A percentile compares a stretch with the other conserved stretches of the same genome.
phyloP scores from a whole-genome alignment of 768 basidiomycete genomes.

The Symmetrospora coprosmae region DNA sequence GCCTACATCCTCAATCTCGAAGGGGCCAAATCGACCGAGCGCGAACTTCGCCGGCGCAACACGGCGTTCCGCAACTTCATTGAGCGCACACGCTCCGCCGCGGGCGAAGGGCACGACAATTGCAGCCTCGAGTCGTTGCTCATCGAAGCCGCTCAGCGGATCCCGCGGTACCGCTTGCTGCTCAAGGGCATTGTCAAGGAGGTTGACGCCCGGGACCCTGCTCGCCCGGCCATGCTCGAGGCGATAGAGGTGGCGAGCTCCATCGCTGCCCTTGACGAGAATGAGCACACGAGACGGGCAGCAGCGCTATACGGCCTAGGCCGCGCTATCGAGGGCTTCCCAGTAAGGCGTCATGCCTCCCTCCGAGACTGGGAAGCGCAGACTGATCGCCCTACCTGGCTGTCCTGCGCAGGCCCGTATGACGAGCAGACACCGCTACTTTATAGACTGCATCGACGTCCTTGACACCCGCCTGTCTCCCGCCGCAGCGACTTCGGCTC shows the following conservation, averaged over 20 bases:
- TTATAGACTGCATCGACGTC: slow-evolving; percentile 83
- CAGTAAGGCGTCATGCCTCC: slow-evolving; percentile 39
- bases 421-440: slow-evolving; percentile 74
- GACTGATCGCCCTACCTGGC: not conserved
- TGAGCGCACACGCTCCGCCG: slow-evolving; percentile 65
- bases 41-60: slow-evolving; percentile 45
- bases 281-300: slow-evolving; percentile 78
- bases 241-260: slow-evolving; percentile 75
- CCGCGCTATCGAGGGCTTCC: slow-evolving; percentile 76
- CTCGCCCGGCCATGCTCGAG: slow-evolving; percentile 62
- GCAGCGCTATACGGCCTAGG: slow-evolving; percentile 74
- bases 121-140: slow-evolving; percentile 42
- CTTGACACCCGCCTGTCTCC: slow-evolving; percentile 48
- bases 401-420: slow-evolving; percentile 47
- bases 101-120: slow-evolving; percentile 50
- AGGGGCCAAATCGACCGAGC: slow-evolving; percentile 10
- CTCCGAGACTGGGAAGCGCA: not conserved
- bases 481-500: slow-evolving; percentile 25
- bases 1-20: slow-evolving; percentile 12
- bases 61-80: slow-evolving; percentile 66
- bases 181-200: slow-evolving; percentile 82
- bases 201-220: slow-evolving; percentile 63
- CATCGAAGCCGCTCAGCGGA: slow-evolving; percentile 92
- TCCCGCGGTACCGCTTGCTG: slow-evolving; percentile 83
- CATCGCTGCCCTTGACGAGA: slow-evolving; percentile 80